Conservation (phyloP, 2,329 filamentous ascomycete genomes). For the Ophiocordyceps camponoti-saundersi region DNA sequence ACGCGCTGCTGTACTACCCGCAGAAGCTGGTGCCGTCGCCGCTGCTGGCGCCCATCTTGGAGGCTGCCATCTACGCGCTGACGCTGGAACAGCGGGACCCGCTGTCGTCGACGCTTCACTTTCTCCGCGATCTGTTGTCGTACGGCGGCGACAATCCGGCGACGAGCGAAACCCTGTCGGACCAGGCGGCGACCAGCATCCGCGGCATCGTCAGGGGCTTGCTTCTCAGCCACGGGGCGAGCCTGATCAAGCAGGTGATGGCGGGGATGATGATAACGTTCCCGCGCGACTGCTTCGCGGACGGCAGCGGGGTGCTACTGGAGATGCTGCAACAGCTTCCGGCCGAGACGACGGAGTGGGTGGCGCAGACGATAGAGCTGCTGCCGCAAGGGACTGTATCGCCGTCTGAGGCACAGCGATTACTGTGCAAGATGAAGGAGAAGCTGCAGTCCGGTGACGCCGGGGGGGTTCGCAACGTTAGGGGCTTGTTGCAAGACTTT, state of each 20-base stretch:
- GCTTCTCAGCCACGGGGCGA: slow-evolving; percentile 51
- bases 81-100: slow-evolving; percentile 84
- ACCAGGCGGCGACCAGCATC: slow-evolving; percentile 49
- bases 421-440: slow-evolving; percentile 68
- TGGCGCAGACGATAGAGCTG: slow-evolving; percentile 67
- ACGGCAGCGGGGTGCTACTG: slow-evolving; percentile 84
- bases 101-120: slow-evolving; percentile 80
- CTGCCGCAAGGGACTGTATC: slow-evolving; percentile 71
- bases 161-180: slow-evolving; percentile 38
- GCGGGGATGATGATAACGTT: slow-evolving; percentile 99
- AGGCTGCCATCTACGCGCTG: slow-evolving; percentile 73
- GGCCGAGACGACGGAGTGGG: slow-evolving; percentile 62
- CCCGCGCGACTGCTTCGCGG: slow-evolving; percentile 85
- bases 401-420: slow-evolving; percentile 59
- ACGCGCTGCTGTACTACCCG: slow-evolving; percentile 86
- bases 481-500: slow-evolving; percentile 83
- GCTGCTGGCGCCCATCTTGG: slow-evolving; percentile 68
- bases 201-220: slow-evolving; percentile 58
- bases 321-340: slow-evolving; percentile 79
- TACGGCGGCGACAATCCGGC: slow-evolving; percentile 67
- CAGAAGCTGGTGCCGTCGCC: slow-evolving; percentile 64
- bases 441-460: slow-evolving; percentile 49
- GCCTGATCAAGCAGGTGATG: slow-evolving; percentile 73
- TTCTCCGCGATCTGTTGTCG: slow-evolving; percentile 75
- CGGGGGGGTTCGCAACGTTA: slow-evolving; percentile 54